Evolutionary conservation across 768 basidiomycete genomes (phyloP), one percentile per base, ranked within the genome.

Genomic region (Lactarius vividus): DNA sequence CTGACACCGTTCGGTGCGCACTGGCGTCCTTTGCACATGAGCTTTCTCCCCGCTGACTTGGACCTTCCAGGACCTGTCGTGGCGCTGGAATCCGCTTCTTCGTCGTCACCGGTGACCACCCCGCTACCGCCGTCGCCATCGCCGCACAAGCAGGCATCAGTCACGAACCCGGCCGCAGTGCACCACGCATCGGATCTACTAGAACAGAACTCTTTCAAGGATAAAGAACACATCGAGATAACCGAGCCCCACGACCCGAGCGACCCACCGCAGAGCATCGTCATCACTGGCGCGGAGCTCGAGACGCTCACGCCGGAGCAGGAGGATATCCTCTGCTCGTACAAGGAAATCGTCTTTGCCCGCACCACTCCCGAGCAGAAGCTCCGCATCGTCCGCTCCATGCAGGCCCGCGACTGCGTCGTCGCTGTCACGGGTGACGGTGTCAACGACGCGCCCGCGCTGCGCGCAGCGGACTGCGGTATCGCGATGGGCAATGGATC

Each of bases 361-460:
- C 78, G 87, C 6, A 86, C 85, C 1, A 83, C 82, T 0, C 86
- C 87, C 0, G 83, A 87, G 71, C 86, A 87, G 74, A 88, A 88
- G 71, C 75, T 88, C 0, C 79, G 82, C 56, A 88, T 88, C 67
- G 87, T 89, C 33, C 82, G 84, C 63, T 79, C 81, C 40, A 80
- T 86, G 68, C 84, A 88, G 72, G 74, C 73, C 10, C 75, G 80
- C 3, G 82, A 80, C 2, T 80, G 81, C 68, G 80, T 83, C 1
- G 85, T 87, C 6, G 86, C 84, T 1, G 85, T 87, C 64, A 88
- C 87, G 4, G 87, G 88, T 3, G 87, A 89, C 72, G 87, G 87
- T 33, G 84, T 85, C 0, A 86, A 86, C 67, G 84, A 86, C 70
- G 82, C 82, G 0, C 83, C 85, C 0, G 82, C 85, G 3, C 75